Evolutionary conservation across 192 early-diverging fungal genomes (phyloP).

Genomic region (Coemansia sp.): DNA sequence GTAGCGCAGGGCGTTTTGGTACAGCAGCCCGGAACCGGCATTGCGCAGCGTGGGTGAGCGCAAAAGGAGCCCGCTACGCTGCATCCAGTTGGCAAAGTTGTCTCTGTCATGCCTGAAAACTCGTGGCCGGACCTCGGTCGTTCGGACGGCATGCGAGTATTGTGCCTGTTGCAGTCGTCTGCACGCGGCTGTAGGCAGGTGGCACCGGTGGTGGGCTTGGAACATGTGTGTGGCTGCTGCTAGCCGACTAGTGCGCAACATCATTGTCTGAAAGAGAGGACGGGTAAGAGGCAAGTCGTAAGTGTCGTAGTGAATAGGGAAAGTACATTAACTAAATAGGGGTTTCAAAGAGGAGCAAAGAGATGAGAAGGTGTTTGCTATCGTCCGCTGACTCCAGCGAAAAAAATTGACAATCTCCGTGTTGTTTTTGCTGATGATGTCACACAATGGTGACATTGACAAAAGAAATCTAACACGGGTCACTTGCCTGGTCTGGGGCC

Average conservation of each 20-base stretch:
- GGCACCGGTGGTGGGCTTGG: background rate
- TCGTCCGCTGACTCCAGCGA: too few species aligned
- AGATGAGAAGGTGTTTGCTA: background rate
- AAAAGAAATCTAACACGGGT: too few species aligned
- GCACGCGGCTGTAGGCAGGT: background rate
- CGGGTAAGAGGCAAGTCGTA: background rate
- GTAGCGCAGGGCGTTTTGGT: conserved; percentile 82
- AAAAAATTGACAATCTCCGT: background rate
- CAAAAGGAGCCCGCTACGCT: background rate
- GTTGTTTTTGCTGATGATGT: background rate
- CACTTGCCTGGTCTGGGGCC: too few species aligned
- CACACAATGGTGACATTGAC: too few species aligned
- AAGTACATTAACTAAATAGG: background rate
- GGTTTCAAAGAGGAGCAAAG: background rate
- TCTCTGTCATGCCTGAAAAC: background rate
- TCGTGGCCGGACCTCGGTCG: background rate
- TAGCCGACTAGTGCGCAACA: conserved; percentile 1
- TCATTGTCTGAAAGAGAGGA: background rate
- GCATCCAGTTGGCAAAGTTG: conserved; percentile 8
- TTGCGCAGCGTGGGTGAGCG: conserved; percentile 56
- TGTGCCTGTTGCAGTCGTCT: background rate
- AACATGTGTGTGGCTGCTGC: background rate
- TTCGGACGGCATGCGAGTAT: background rate
- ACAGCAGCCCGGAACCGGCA: conserved; percentile 71
- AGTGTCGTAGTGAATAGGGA: background rate